Conservation (phyloP, 768 basidiomycete species). For the Asterophora parasitica region DNA sequence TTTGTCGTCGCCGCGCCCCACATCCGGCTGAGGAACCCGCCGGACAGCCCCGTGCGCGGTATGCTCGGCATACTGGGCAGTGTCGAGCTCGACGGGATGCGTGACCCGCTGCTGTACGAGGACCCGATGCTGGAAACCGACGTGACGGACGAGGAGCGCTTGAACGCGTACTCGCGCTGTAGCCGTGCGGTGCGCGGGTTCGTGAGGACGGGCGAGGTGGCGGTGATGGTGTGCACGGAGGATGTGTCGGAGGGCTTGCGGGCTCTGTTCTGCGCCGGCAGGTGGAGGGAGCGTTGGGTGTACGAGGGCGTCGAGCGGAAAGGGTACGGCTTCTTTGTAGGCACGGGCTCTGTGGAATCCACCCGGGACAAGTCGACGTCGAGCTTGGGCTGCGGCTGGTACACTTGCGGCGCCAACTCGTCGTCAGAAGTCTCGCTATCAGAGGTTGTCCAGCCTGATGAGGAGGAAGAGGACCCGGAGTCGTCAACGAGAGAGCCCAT, state of each 20-base stretch:
- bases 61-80: slow-evolving; percentile 34
- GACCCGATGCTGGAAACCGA: slow-evolving; percentile 3
- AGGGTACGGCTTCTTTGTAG: slow-evolving; percentile 38
- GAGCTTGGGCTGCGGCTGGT: slow-evolving; percentile 23
- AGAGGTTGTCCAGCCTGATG: slow-evolving; percentile 49
- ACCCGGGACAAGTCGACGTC: slow-evolving; percentile 19
- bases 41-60: slow-evolving; percentile 27
- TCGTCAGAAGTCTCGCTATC: slow-evolving; percentile 44
- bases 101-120: not conserved
- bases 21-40: slow-evolving; percentile 67
- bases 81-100: slow-evolving; percentile 32
- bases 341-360: slow-evolving; percentile 17
- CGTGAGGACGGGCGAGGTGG: slow-evolving; percentile 20
- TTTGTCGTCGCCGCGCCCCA: slow-evolving; percentile 55
- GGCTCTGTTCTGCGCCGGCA: slow-evolving; percentile 23
- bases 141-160: slow-evolving; percentile 24
- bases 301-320: slow-evolving; percentile 44
- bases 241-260: slow-evolving; percentile 50
- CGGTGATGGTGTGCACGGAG: slow-evolving; percentile 44
- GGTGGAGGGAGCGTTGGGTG: slow-evolving; percentile 29
- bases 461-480: slow-evolving; percentile 54
- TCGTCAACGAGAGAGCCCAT: slow-evolving; percentile 63
- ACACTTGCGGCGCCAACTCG: slow-evolving; percentile 29
- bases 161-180: slow-evolving; percentile 12
- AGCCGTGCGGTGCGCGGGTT: slow-evolving; percentile 10